Evolutionary conservation across 176 grass and related monocot species (phyloP).

Genomic region (Oryza glumipatula): DNA sequence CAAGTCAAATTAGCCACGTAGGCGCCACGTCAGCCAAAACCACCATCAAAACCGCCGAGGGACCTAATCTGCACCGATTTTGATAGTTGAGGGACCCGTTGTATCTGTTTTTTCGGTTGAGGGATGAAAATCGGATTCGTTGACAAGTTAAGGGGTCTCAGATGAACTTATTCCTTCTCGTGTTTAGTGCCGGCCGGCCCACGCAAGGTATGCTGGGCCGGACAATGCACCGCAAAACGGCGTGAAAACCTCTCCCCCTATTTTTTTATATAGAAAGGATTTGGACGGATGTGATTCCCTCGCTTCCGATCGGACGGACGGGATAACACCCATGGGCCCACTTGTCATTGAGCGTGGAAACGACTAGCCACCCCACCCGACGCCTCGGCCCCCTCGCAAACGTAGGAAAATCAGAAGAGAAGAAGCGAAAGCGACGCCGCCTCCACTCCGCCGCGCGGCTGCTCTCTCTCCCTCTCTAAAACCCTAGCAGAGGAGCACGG

Average conservation of each 20-base stretch:
- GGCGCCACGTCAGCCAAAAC: no score
- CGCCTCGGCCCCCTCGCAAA: neutral
- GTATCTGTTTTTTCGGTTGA: no score
- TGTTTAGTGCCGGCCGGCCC: neutral
- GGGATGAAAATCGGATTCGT: no score
- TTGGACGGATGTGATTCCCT: neutral
- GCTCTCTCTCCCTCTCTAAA: neutral
- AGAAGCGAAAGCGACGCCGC: neutral
- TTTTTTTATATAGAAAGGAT: neutral
- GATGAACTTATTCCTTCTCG: no score
- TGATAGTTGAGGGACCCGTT: no score
- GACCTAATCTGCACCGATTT: no score
- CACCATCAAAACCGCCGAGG: no score
- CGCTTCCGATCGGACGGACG: neutral
- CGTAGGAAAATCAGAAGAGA: no score
- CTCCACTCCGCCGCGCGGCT: neutral
- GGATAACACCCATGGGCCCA: neutral
- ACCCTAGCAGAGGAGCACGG: constrained; percentile 13
- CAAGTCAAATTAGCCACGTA: no score
- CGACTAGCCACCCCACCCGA: neutral
- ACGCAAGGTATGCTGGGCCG: neutral
- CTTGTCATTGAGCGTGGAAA: neutral
- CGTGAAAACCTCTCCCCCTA: no score
- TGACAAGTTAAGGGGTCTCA: no score
- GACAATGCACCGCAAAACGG: neutral